Percentiles rank a stretch among this genome's conserved stretches.
These are phyloP conservation scores for Kazachstania kunashirensis DNA, from an alignment of 805 yeast species.

Conservation along the genomic window DNA sequence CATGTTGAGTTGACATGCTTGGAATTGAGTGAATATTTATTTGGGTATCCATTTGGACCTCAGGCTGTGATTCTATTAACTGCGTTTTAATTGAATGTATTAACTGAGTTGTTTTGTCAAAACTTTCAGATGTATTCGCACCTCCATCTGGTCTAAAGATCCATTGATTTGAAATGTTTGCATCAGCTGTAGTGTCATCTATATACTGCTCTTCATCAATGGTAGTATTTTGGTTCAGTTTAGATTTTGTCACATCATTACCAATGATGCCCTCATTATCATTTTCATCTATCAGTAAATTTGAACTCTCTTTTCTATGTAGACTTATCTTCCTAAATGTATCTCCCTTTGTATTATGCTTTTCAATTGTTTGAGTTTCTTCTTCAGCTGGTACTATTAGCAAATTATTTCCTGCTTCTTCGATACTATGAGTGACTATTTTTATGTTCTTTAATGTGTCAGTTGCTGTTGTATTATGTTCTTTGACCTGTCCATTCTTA, in stretches of 20 bases:
- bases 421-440: neutral
- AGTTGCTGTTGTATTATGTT: too few species aligned
- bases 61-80: conserved; percentile 1
- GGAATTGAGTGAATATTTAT: too few species aligned
- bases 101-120: conserved; percentile 14
- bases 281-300: conserved; percentile 2
- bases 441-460: too few species aligned
- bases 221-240: too few species aligned
- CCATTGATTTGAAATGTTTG: conserved; percentile 12
- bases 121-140: conserved; percentile 7
- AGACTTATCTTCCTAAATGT: neutral
- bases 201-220: conserved; percentile 4
- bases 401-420: neutral
- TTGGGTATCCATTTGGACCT: too few species aligned
- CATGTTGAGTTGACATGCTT: too few species aligned
- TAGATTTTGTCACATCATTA: too few species aligned
- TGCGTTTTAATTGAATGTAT: conserved; percentile 7
- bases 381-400: neutral
- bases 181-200: conserved; percentile 15
- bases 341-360: neutral
- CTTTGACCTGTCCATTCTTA: too few species aligned
- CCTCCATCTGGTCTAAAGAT: conserved; percentile 7
- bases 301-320: conserved; percentile 1
- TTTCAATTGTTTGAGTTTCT: neutral
- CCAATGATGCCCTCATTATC: neutral